Evolutionary conservation across 2,329 filamentous ascomycete genomes (phyloP).

Genomic region (Apiospora rasikravindrae): DNA sequence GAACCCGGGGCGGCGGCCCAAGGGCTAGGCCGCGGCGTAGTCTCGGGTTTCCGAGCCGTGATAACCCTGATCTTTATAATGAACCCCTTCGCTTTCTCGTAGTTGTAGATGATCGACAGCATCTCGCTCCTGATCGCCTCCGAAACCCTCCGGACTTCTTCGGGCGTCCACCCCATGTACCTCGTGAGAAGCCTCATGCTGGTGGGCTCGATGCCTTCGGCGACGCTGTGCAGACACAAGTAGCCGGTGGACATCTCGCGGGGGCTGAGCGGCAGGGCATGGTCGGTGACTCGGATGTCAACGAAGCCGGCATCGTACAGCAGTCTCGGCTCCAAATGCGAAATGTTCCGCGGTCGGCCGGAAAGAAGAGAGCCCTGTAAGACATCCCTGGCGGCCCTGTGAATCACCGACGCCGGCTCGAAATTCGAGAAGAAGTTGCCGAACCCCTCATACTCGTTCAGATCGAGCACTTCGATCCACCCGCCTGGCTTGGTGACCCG

Average conservation of each 20-base stretch:
- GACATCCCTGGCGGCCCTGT: conserved; percentile 47
- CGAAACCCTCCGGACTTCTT: conserved; percentile 53
- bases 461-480: conserved; percentile 62
- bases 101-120: conserved; percentile 49
- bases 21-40: conserved; percentile 5
- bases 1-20: not conserved
- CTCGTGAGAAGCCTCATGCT: conserved; percentile 57
- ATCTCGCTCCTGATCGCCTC: conserved; percentile 40
- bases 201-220: conserved; percentile 56
- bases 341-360: conserved; percentile 50
- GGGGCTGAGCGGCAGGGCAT: conserved; percentile 54
- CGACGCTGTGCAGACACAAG: conserved; percentile 57
- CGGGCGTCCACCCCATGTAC: conserved; percentile 57
- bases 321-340: conserved; percentile 51
- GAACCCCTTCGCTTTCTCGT: conserved; percentile 47
- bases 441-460: conserved; percentile 51
- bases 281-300: conserved; percentile 53
- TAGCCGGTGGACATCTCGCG: conserved; percentile 54
- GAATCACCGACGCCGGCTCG: conserved; percentile 50
- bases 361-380: conserved; percentile 49
- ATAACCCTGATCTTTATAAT: conserved; percentile 54
- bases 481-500: conserved; percentile 61
- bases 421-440: conserved; percentile 47
- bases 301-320: conserved; percentile 57
- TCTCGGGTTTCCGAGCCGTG: conserved; percentile 54